phyloP scores from a whole-genome alignment of 768 basidiomycete species.

The Hydnum rufescens region DNA sequence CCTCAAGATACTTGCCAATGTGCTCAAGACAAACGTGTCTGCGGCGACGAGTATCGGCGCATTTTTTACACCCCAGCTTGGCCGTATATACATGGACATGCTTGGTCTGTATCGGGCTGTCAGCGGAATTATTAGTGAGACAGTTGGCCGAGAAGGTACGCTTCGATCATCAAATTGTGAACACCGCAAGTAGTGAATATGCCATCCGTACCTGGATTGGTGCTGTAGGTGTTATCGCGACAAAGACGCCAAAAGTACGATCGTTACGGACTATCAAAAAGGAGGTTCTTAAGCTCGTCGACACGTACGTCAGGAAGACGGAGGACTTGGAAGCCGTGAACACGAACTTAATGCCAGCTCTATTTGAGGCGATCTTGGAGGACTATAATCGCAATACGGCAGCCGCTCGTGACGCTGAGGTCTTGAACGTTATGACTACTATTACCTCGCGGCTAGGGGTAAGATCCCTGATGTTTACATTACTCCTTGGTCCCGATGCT shows the following conservation, averaged over 20 bases:
- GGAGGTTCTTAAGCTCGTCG: constrained; percentile 92
- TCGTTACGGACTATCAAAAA: constrained; percentile 93
- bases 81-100: constrained; percentile 93
- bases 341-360: constrained; percentile 75
- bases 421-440: constrained; percentile 91
- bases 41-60: constrained; percentile 93
- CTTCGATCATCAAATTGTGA: constrained; percentile 8
- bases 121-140: constrained; percentile 87
- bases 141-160: constrained; percentile 64
- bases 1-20: constrained; percentile 90
- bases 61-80: constrained; percentile 94
- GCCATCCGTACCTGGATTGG: neutral
- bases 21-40: constrained; percentile 95
- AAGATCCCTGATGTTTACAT: constrained; percentile 15
- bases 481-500: neutral
- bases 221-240: constrained; percentile 59
- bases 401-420: constrained; percentile 86
- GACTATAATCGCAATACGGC: constrained; percentile 94
- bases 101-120: constrained; percentile 94
- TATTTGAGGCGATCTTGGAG: constrained; percentile 92
- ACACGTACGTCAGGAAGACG: constrained; percentile 92
- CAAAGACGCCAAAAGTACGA: constrained; percentile 91
- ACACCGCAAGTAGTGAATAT: neutral
- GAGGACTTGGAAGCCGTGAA: constrained; percentile 93
- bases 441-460: constrained; percentile 80